These are phyloP conservation scores for Wickerhamomyces sp. DNA, from an alignment of 1,139 yeast species.

Conservation along the genomic window DNA sequence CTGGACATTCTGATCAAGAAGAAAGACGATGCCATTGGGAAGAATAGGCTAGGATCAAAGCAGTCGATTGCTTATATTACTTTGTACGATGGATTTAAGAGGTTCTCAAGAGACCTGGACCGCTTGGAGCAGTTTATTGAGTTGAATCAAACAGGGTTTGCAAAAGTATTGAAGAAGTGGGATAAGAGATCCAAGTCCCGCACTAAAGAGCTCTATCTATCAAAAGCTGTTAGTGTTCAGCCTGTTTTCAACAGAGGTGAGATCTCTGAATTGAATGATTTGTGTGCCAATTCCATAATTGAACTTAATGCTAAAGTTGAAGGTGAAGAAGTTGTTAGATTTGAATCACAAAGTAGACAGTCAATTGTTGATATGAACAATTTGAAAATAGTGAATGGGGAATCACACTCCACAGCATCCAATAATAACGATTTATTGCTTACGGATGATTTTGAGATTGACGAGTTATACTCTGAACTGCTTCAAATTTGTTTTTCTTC, in stretches of 20 bases:
- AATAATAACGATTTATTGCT: constrained; percentile 5
- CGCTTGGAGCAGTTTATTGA: constrained; percentile 90
- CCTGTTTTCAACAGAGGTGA: constrained; percentile 93
- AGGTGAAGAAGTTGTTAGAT: constrained; percentile 49
- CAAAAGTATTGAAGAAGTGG: constrained; percentile 95
- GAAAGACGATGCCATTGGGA: constrained; percentile 51
- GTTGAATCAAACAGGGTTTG: constrained; percentile 90
- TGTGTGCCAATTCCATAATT: constrained; percentile 69
- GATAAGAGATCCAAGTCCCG: constrained; percentile 94
- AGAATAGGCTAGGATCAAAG: constrained; percentile 43
- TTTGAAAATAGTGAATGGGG: constrained; percentile 11
- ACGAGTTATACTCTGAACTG: constrained; percentile 65
- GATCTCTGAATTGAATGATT: constrained; percentile 79
- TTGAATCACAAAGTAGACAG: constrained; percentile 17
- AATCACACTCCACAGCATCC: constrained; percentile 11
- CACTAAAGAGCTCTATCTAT: constrained; percentile 85
- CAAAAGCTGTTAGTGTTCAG: constrained; percentile 92
- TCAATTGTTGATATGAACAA: constrained; percentile 21
- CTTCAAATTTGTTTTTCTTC: constrained; percentile 50
- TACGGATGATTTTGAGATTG: constrained; percentile 38
- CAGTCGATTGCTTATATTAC: constrained; percentile 58
- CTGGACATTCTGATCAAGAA: constrained; percentile 73
- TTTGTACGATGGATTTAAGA: constrained; percentile 82
- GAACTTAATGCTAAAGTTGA: constrained; percentile 85
- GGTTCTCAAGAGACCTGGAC: constrained; percentile 83